Evolutionary conservation across 352 stramenopile species (phyloP).

Genomic region (Pythium myriotylum): DNA sequence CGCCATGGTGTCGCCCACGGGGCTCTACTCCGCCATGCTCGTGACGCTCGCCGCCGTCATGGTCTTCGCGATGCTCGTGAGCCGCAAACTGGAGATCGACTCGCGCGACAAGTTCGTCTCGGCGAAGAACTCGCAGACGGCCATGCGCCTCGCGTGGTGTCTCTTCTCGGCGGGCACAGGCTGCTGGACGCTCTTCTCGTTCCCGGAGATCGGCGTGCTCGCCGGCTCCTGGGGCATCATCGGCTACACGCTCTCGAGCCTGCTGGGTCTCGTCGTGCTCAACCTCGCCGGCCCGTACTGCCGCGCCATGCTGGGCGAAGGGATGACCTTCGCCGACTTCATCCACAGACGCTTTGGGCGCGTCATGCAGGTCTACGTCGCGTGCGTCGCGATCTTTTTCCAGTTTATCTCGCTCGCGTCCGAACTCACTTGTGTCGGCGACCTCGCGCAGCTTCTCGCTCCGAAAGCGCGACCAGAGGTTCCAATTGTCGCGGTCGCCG

Average conservation of each 20-base stretch:
- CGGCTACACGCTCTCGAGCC: conserved; percentile 64
- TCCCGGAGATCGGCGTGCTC: conserved; percentile 69
- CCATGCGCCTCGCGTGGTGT: conserved; percentile 63
- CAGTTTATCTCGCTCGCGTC: conserved; percentile 78
- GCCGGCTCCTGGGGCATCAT: conserved; percentile 74
- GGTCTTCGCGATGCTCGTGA: conserved; percentile 62
- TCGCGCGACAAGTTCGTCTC: conserved; percentile 64
- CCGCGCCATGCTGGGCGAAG: conserved; percentile 60
- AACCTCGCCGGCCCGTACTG: conserved; percentile 56
- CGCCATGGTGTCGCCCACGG: conserved; percentile 1
- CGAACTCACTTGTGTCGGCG: conserved; percentile 62
- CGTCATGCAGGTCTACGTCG: conserved; percentile 66
- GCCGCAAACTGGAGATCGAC: conserved; percentile 50
- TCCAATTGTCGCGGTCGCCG: conserved; percentile 51
- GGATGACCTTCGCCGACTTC: conserved; percentile 73
- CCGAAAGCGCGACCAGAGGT: conserved; percentile 47
- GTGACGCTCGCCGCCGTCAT: conserved; percentile 57
- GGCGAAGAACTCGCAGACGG: conserved; percentile 65
- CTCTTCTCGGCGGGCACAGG: conserved; percentile 78
- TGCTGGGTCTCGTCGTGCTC: conserved; percentile 58
- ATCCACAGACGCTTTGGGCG: conserved; percentile 59
- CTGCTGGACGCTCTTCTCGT: conserved; percentile 73
- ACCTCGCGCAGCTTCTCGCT: conserved; percentile 51
- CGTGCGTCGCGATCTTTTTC: conserved; percentile 73
- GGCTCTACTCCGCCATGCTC: conserved; percentile 33